Evolutionary conservation across 192 early-diverging fungal genomes (phyloP).

Genomic region (Gonapodya prolifera): DNA sequence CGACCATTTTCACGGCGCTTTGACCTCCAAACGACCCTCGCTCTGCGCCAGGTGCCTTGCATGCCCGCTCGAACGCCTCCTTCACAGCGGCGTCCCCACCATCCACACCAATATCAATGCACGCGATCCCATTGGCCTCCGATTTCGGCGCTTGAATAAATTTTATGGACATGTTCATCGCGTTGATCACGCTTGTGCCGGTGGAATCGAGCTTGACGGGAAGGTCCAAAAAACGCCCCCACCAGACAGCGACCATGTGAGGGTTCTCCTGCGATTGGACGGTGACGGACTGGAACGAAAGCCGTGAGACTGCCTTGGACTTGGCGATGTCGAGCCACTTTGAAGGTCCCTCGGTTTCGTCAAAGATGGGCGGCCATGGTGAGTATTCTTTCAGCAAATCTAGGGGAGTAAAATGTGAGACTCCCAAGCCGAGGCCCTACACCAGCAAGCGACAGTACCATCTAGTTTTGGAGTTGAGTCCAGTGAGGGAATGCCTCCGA

Average conservation of each 20-base stretch:
- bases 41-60: not conserved
- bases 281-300: not conserved
- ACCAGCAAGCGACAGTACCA: not conserved
- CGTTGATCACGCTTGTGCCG: not conserved
- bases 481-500: not conserved
- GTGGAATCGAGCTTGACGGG: not conserved
- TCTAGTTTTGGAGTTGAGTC: not conserved
- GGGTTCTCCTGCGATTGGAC: not conserved
- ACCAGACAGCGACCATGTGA: not conserved
- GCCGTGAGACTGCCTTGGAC: not conserved
- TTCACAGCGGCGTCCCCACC: not conserved
- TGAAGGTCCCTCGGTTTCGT: not conserved
- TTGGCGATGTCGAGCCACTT: not conserved
- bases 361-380: not conserved
- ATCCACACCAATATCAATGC: not conserved
- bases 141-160: not conserved
- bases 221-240: not conserved
- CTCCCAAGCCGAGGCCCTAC: not conserved
- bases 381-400: not conserved
- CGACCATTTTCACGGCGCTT: not conserved
- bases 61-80: not conserved
- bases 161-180: not conserved
- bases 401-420: not conserved
- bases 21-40: not conserved
- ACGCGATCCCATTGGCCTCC: not conserved